Evolutionary conservation across 768 basidiomycete genomes (phyloP), one percentile per base, ranked within the genome.

Genomic region (Termitomyces sp.): DNA sequence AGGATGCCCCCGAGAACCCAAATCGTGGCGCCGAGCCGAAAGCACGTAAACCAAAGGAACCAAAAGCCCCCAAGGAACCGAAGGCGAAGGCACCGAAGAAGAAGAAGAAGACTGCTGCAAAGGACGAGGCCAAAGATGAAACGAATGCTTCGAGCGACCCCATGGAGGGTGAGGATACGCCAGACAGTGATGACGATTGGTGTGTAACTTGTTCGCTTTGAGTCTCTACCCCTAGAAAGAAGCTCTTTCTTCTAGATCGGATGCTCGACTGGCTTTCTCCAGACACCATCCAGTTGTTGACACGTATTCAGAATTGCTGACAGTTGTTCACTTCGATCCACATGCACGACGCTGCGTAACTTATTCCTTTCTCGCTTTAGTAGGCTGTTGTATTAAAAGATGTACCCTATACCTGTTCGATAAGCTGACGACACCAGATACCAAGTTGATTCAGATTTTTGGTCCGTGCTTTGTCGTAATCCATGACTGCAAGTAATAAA

Each of bases 1-100:
- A 72, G 48, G 77, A 84, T 57, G 77, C 85, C 0, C 82, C 82
- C 1, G 84, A 85, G 66, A 87, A 87, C 66, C 85, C 86, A 1
- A 86, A 84, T 60, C 79, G 83, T 28, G 85, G 84, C 20, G 77
- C 82, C 59, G 79, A 77, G 18, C 67, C 75, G 35, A 82, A 79
- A 61, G 20, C 77, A n/a, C 76, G 71, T 50, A 81, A 79, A 48
- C 64, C 80, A 26, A 82, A 80, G 58, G 75, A 66, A 7, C 65
- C 75, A 1, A 70, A 68, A 50, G 71, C 64, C 50, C 68, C 72
- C n/a, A 72, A 70, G 33, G 66, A 71, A 50, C 66, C 70, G n/a
- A 71, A 69, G 33, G 64, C 63, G 20, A 62, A 58, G 48, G 57
- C 64, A 7, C 56, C 67, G 40, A 56, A 52, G 51, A 68, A 66